A percentile compares a stretch with the other conserved stretches of the same genome.
Conservation (phyloP, 2,329 filamentous ascomycete genomes). For the Teratosphaeria viscida region DNA sequence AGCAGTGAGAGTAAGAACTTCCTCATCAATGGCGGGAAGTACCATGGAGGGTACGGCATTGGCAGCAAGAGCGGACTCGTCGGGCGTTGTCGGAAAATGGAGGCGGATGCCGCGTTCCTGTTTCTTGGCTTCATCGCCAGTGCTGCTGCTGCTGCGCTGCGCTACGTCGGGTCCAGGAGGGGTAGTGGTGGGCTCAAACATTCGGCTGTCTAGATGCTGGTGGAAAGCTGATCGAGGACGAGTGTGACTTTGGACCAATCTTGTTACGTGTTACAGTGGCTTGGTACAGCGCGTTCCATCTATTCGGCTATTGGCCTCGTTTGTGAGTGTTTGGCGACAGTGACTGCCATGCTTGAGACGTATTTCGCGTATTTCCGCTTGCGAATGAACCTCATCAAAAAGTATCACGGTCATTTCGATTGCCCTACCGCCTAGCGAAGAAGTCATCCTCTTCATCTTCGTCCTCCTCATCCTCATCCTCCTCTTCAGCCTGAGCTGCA, state of each 20-base stretch:
- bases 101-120: conserved; percentile 16
- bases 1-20: neutral
- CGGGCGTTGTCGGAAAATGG: conserved; percentile 12
- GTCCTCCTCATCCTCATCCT: conserved; percentile 12
- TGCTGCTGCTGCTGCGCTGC: conserved; percentile 7
- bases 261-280: neutral
- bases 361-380: neutral
- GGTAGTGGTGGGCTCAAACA: conserved; percentile 1
- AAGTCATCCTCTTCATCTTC: conserved; percentile 10
- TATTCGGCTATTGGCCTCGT: neutral
- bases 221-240: neutral
- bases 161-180: conserved; percentile 5
- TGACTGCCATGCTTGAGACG: neutral
- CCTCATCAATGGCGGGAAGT: conserved; percentile 14
- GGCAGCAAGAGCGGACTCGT: neutral
- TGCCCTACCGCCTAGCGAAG: conserved; percentile 6
- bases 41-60: neutral
- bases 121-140: conserved; percentile 12
- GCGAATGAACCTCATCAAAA: neutral
- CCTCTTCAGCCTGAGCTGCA: conserved; percentile 2
- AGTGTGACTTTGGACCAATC: neutral
- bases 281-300: neutral
- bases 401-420: neutral
- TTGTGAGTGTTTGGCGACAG: neutral
- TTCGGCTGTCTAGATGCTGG: conserved; percentile 1